These are phyloP conservation scores for Macrophomina phaseolina DNA, from an alignment of 2,329 filamentous ascomycete genomes.

Conservation along the genomic window DNA sequence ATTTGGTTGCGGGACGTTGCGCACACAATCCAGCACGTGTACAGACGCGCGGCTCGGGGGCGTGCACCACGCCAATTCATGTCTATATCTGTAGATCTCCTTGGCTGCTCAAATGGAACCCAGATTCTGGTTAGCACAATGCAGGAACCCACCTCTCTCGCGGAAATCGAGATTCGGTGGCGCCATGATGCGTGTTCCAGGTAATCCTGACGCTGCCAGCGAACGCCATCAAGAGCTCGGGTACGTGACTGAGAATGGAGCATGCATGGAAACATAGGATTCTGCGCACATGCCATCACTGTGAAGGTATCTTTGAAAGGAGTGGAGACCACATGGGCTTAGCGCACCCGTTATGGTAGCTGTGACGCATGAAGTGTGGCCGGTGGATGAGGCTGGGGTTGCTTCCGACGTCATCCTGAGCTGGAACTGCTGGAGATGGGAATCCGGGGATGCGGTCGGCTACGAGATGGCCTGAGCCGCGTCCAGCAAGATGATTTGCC, in stretches of 20 bases:
- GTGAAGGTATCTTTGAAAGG: too few species aligned
- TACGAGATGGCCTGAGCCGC: background rate
- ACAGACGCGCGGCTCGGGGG: background rate
- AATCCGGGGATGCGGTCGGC: conserved; percentile 7
- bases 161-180: conserved; percentile 4
- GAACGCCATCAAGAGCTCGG: background rate
- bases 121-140: background rate
- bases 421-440: background rate
- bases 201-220: background rate
- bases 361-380: background rate
- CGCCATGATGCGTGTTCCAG: conserved; percentile 1
- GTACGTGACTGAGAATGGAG: background rate
- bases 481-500: conserved; percentile 5
- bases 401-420: background rate
- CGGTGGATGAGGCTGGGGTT: background rate
- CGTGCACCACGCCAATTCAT: background rate
- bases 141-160: conserved; percentile 4
- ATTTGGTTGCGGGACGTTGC: conserved; percentile 7
- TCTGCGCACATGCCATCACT: background rate
- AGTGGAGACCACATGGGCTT: too few species aligned
- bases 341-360: background rate
- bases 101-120: background rate
- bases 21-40: background rate
- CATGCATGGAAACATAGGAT: background rate
- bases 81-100: conserved; percentile 1